phyloP scores from a whole-genome alignment of 73 alveolate genomes.

The Paramecium primaurelia region DNA sequence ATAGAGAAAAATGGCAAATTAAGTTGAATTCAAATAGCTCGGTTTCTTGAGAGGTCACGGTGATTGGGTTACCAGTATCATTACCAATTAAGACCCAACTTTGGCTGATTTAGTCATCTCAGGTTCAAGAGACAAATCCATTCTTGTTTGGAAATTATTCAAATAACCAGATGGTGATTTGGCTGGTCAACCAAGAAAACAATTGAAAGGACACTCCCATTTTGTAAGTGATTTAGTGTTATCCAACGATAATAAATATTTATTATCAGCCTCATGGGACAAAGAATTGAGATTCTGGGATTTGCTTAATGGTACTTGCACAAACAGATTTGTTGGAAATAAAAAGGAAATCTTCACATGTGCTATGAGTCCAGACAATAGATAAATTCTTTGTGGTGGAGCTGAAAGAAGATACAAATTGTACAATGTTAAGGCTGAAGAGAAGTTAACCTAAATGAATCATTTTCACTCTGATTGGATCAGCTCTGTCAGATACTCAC shows the following conservation, averaged over 20 bases:
- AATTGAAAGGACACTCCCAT: conserved; percentile 89
- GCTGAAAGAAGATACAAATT: conserved; percentile 89
- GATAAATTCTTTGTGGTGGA: conserved; percentile 91
- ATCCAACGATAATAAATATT: conserved; percentile 85
- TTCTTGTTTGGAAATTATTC: conserved; percentile 73
- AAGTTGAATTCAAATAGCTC: conserved; percentile 10
- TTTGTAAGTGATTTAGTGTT: conserved; percentile 86
- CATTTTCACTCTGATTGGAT: conserved; percentile 63
- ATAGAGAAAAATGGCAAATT: neutral
- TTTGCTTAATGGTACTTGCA: conserved; percentile 76
- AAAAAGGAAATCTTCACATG: conserved; percentile 88
- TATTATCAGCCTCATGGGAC: conserved; percentile 93
- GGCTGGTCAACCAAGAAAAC: conserved; percentile 70
- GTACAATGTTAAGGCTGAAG: conserved; percentile 94
- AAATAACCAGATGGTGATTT: conserved; percentile 61
- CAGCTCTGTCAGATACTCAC: conserved; percentile 73
- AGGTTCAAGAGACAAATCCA: conserved; percentile 75
- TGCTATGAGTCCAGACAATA: conserved; percentile 93
- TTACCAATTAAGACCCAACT: conserved; percentile 54
- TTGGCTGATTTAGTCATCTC: conserved; percentile 72
- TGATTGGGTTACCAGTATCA: conserved; percentile 62
- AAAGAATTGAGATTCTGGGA: conserved; percentile 96
- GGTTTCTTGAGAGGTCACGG: conserved; percentile 58
- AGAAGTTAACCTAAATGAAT: conserved; percentile 64
- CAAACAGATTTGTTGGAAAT: conserved; percentile 88